A percentile compares a stretch with the other conserved stretches of the same genome.
These are phyloP conservation scores for Kuraishia ogatae DNA, from an alignment of 805 yeast species.

Conservation along the genomic window DNA sequence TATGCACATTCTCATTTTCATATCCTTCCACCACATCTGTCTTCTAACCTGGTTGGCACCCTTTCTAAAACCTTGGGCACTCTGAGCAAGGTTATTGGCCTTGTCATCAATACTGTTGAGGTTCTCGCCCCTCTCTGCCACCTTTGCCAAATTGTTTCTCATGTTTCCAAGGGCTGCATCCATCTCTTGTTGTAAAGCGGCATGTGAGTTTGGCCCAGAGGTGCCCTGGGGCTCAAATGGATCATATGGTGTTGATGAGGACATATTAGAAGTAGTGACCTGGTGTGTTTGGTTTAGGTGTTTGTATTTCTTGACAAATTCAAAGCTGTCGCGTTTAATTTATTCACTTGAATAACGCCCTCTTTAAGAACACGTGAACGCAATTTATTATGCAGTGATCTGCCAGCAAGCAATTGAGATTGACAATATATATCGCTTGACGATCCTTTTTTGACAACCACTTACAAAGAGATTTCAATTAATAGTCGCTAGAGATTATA, in stretches of 20 bases:
- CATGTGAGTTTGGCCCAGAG: too few relatives aligned
- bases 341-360: background rate
- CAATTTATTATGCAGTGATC: background rate
- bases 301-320: background rate
- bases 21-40: conserved; percentile 98
- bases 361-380: background rate
- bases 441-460: background rate
- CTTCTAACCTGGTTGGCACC: conserved; percentile 97
- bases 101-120: conserved; percentile 87
- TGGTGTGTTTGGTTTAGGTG: background rate
- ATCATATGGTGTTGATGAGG: conserved; percentile 77
- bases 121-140: conserved; percentile 91
- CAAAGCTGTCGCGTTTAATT: background rate
- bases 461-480: background rate
- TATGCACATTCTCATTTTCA: conserved; percentile 93
- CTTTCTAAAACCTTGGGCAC: conserved; percentile 91
- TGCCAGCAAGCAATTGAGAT: background rate
- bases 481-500: background rate
- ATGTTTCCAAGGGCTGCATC: conserved; percentile 95
- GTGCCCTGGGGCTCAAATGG: conserved; percentile 55
- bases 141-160: conserved; percentile 95
- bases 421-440: background rate
- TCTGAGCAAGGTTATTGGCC: conserved; percentile 84
- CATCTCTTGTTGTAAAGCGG: conserved; percentile 40
- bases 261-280: conserved; percentile 31